Conservation (phyloP, 75 land plant species). For the Sequoiadendron giganteum region DNA sequence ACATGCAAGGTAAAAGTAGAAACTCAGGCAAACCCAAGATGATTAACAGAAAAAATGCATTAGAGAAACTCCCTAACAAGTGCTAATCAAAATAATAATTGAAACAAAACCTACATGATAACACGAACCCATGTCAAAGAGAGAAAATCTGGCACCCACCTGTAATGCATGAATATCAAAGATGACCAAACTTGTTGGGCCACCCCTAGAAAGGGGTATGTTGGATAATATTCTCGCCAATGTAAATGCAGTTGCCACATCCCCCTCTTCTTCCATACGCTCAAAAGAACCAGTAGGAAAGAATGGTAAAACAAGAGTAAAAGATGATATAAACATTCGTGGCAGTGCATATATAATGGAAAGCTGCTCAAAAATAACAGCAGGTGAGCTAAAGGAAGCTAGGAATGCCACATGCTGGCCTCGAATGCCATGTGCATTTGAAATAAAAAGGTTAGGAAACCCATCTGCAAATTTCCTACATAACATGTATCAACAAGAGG, state of each 20-base stretch:
- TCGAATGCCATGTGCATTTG: constrained; percentile 74
- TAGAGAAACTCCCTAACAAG: neutral
- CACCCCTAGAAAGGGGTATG: constrained; percentile 84
- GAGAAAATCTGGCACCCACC: constrained; percentile 30
- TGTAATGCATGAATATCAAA: constrained; percentile 93
- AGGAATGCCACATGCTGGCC: constrained; percentile 88
- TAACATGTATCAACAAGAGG: neutral
- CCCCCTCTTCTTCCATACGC: constrained; percentile 92
- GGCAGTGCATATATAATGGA: constrained; percentile 81
- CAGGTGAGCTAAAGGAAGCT: constrained; percentile 86
- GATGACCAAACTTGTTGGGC: constrained; percentile 84
- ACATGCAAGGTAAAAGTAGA: neutral
- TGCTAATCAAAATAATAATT: neutral
- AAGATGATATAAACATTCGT: constrained; percentile 71
- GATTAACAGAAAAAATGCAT: neutral
- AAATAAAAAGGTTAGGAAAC: constrained; percentile 79
- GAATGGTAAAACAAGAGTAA: constrained; percentile 81
- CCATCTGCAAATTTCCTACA: constrained; percentile 85
- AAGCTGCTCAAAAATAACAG: constrained; percentile 85
- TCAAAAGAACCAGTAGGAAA: constrained; percentile 93
- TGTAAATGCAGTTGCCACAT: constrained; percentile 91
- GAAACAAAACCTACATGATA: neutral
- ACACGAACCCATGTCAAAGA: neutral
- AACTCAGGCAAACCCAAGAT: neutral
- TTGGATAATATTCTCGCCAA: constrained; percentile 79